Evolutionary conservation across 345 rosid species (phyloP).

Genomic region (Theobroma cacao): DNA sequence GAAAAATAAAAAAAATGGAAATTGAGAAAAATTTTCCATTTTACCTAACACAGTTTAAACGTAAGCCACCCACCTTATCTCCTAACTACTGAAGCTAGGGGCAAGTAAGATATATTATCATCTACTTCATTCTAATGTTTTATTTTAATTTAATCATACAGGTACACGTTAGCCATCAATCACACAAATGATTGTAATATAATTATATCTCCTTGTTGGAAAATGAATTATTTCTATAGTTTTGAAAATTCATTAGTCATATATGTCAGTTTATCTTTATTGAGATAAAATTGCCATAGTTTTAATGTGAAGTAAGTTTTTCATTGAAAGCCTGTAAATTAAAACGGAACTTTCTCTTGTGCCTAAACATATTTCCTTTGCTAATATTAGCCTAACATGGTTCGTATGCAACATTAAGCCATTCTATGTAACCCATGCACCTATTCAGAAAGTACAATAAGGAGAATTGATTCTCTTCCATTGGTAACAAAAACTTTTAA

Average conservation of each 20-base stretch:
- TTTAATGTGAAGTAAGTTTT: not conserved
- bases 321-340: too few relatives aligned
- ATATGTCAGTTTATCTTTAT: not conserved
- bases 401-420: too few relatives aligned
- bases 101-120: not conserved
- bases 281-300: not conserved
- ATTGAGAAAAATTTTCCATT: not conserved
- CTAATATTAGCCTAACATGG: not conserved
- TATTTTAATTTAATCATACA: too few relatives aligned
- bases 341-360: too few relatives aligned
- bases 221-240: not conserved
- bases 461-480: not conserved
- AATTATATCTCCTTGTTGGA: not conserved
- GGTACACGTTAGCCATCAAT: too few relatives aligned
- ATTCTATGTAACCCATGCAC: not conserved
- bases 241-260: not conserved
- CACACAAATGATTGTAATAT: not conserved
- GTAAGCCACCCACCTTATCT: not conserved
- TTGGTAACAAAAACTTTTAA: not conserved
- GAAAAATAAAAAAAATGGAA: too few relatives aligned
- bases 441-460: not conserved
- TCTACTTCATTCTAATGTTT: not conserved
- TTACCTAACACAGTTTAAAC: not conserved
- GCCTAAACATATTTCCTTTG: not conserved
- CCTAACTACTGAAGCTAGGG: not conserved